Conservation (phyloP, 2,329 filamentous ascomycete species). For the Aspergillus sp. region DNA sequence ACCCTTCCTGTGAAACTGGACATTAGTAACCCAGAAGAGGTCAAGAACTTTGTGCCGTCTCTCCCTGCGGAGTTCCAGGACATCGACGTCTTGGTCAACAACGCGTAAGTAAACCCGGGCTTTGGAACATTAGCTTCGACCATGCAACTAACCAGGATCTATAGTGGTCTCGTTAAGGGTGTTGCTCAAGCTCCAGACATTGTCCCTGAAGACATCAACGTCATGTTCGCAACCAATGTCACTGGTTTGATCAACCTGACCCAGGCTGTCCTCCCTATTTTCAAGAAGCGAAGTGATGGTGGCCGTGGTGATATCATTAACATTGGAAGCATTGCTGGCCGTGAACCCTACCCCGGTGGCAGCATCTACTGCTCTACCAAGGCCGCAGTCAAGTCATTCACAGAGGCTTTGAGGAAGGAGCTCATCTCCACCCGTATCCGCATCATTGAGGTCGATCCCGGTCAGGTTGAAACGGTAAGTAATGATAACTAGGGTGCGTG, state of each 20-base stretch:
- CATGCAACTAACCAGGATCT: conserved; percentile 4
- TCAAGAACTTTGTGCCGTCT: conserved; percentile 68
- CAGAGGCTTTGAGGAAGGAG: conserved; percentile 78
- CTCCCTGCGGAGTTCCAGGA: conserved; percentile 80
- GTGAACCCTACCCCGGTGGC: conserved; percentile 80
- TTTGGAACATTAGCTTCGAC: no score
- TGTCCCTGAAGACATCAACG: conserved; percentile 72
- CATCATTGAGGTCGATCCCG: conserved; percentile 85
- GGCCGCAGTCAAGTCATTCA: conserved; percentile 81
- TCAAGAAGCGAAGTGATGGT: conserved; percentile 67
- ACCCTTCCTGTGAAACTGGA: conserved; percentile 83
- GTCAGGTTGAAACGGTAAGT: conserved; percentile 81
- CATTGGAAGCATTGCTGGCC: conserved; percentile 86
- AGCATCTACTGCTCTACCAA: conserved; percentile 94
- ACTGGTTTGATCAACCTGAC: conserved; percentile 96
- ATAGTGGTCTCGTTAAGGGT: conserved; percentile 82
- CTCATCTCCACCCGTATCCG: conserved; percentile 77
- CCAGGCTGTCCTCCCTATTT: conserved; percentile 81
- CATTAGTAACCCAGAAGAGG: conserved; percentile 74
- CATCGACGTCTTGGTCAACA: conserved; percentile 90
- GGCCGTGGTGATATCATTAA: conserved; percentile 94
- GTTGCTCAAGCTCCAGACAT: conserved; percentile 85
- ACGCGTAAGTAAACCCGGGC: conserved; percentile 65
- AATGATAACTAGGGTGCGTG: not conserved
- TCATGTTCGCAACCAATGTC: conserved; percentile 93